Evolutionary conservation across 1,139 yeast species (phyloP).

Genomic region (Arxiozyma heterogenica): DNA sequence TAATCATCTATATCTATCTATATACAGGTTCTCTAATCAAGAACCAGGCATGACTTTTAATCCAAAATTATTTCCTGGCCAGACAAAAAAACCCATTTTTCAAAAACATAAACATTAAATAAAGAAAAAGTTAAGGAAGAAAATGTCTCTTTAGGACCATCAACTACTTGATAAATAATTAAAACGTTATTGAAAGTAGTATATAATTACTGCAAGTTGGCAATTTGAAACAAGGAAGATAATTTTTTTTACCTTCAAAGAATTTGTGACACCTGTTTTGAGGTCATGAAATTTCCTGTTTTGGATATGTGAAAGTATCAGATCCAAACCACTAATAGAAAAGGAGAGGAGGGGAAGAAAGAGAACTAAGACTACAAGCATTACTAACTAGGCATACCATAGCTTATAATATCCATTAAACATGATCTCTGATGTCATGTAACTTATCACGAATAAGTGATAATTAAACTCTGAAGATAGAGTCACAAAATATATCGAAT

Average conservation of each 20-base stretch:
- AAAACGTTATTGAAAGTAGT: neutral
- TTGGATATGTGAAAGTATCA: neutral
- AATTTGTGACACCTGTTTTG: conserved; percentile 4
- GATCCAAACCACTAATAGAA: neutral
- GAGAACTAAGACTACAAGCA: neutral
- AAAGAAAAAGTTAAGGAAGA: neutral
- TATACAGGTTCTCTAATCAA: too few relatives aligned
- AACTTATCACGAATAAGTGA: neutral
- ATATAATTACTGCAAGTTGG: neutral
- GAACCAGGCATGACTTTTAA: neutral
- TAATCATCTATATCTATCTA: neutral
- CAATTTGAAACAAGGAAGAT: neutral
- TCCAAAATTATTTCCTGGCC: neutral
- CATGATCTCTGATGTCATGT: neutral
- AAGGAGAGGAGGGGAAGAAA: neutral
- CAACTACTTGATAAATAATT: too few relatives aligned
- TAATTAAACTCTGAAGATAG: neutral
- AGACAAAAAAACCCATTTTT: too few relatives aligned
- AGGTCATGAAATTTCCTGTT: neutral
- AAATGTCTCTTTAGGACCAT: neutral
- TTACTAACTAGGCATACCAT: neutral
- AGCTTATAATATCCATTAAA: neutral
- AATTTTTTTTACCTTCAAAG: neutral
- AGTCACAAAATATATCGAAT: neutral
- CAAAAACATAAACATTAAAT: neutral